A percentile compares a stretch with the other conserved stretches of the same genome.
These are phyloP conservation scores for Saraca asoca DNA, from an alignment of 331 rosid species.

Conservation along the genomic window DNA sequence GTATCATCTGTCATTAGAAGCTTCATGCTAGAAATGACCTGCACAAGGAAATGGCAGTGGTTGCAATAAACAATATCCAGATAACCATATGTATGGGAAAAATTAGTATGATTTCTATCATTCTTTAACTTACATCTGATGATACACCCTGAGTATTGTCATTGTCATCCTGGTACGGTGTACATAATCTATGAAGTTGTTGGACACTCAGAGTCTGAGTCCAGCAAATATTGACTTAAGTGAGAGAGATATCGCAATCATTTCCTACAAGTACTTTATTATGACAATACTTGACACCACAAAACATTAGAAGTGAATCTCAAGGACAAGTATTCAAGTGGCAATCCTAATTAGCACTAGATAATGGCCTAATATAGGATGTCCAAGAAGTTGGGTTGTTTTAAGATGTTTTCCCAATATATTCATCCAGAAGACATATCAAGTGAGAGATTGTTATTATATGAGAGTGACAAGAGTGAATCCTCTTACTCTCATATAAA, in stretches of 20 bases:
- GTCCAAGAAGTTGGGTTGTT: background rate
- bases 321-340: background rate
- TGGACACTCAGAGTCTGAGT: slow-evolving; percentile 72
- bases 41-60: slow-evolving; percentile 11
- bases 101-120: background rate
- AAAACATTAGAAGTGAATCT: no score
- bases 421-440: no score
- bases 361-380: slow-evolving; percentile 6
- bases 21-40: slow-evolving; percentile 83
- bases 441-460: no score
- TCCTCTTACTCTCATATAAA: no score
- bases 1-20: slow-evolving; percentile 66
- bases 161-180: slow-evolving; percentile 59
- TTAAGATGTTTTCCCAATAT: background rate
- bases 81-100: background rate
- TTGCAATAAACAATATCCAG: slow-evolving; percentile 1
- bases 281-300: background rate
- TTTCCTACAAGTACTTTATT: background rate
- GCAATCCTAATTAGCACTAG: background rate
- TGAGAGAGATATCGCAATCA: slow-evolving; percentile 11
- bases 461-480: no score
- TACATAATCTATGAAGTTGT: slow-evolving; percentile 84
- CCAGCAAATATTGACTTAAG: slow-evolving; percentile 16
- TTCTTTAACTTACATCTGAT: slow-evolving; percentile 63
- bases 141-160: slow-evolving; percentile 58